phyloP scores from a whole-genome alignment of 305 asterid species.

The Fraxinus nigra region DNA sequence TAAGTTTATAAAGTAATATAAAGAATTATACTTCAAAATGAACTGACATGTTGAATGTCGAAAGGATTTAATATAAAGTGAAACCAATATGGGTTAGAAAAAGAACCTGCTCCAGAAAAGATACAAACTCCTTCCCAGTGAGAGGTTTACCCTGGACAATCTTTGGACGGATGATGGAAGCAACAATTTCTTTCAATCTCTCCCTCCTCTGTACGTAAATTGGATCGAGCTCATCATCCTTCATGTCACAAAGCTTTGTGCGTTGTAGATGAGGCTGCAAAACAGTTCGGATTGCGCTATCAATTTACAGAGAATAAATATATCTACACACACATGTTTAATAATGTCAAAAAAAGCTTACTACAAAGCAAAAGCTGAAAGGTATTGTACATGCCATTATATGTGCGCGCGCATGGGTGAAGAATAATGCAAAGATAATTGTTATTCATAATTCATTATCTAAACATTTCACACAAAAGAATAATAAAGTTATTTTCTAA shows the following conservation, averaged over 20 bases:
- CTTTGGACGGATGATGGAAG: constrained; percentile 87
- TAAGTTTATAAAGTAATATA: constrained; percentile 21
- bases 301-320: constrained; percentile 11
- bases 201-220: constrained; percentile 77
- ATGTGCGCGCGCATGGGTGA: background rate
- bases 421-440: background rate
- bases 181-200: constrained; percentile 68
- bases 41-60: background rate
- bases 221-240: constrained; percentile 84
- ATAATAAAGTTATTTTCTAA: background rate
- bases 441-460: background rate
- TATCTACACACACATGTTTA: background rate
- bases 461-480: background rate
- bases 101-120: constrained; percentile 85
- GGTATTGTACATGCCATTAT: background rate
- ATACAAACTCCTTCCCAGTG: constrained; percentile 86
- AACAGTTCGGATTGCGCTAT: constrained; percentile 23
- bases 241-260: constrained; percentile 94
- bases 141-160: constrained; percentile 96
- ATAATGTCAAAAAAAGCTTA: constrained; percentile 12
- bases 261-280: constrained; percentile 95
- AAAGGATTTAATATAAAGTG: background rate
- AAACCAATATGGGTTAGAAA: constrained; percentile 22
- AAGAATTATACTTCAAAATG: background rate
- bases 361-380: constrained; percentile 6